Evolutionary conservation across 441 rosid species (phyloP).

Genomic region (Lepidium campestre): DNA sequence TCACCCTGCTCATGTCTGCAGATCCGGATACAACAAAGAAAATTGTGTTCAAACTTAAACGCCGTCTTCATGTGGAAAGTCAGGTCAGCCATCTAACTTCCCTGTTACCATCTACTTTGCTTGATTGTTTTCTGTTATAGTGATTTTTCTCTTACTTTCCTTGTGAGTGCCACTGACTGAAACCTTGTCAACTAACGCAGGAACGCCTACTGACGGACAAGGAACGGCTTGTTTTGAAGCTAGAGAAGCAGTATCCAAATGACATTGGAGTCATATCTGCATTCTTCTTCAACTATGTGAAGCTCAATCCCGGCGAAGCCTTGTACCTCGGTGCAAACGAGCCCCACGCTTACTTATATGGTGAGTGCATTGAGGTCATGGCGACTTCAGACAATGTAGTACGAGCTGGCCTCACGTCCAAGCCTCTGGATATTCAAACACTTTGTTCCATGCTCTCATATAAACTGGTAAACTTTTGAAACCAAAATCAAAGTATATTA

Average conservation of each 20-base stretch:
- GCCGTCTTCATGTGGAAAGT: slow-evolving; percentile 56
- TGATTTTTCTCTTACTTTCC: background rate
- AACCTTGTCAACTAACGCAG: slow-evolving; percentile 12
- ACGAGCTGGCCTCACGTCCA: slow-evolving; percentile 44
- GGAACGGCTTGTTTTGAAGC: slow-evolving; percentile 35
- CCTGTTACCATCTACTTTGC: background rate
- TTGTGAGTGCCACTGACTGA: background rate
- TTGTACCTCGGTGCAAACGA: slow-evolving; percentile 39
- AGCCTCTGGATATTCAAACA: slow-evolving; percentile 35
- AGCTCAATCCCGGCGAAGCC: slow-evolving; percentile 43
- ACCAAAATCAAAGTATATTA: background rate
- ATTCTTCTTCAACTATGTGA: slow-evolving; percentile 38
- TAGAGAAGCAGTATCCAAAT: slow-evolving; percentile 40
- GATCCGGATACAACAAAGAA: slow-evolving; percentile 53
- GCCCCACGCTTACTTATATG: slow-evolving; percentile 39
- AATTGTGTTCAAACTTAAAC: slow-evolving; percentile 52
- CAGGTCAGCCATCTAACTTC: slow-evolving; percentile 38
- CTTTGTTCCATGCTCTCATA: slow-evolving; percentile 40
- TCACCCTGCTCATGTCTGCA: slow-evolving; percentile 81
- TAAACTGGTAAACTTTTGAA: slow-evolving; percentile 27
- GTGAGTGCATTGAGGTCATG: slow-evolving; percentile 45
- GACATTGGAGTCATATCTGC: slow-evolving; percentile 44
- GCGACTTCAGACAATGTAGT: slow-evolving; percentile 39
- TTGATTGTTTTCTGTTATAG: background rate
- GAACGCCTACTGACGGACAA: slow-evolving; percentile 41